Conservation (phyloP, 306 rosid genomes). For the cucumber (Cucumis sativus) region Cucumber_9930_V3 NC_026658.2:22637501-22638000, state of each 20-base stretch:
- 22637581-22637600: conserved; percentile 30
- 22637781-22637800: conserved; percentile 72
- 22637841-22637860: neutral
- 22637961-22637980: conserved; percentile 86
- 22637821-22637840: neutral
- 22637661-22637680: conserved; percentile 49
- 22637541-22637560: conserved; percentile 30
- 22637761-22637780: conserved; percentile 53
- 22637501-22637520: conserved; percentile 74
- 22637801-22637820: neutral
- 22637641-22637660: conserved; percentile 35
- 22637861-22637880: neutral
- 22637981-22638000: conserved; percentile 26
- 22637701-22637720: conserved; percentile 32
- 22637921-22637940: conserved; percentile 41
- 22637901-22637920: conserved; percentile 31
- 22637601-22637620: conserved; percentile 24
- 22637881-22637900: conserved; percentile 56
- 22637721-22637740: conserved; percentile 36
- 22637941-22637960: conserved; percentile 72
- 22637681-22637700: conserved; percentile 74
- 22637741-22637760: conserved; percentile 53
- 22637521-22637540: conserved; percentile 32
- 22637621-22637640: conserved; percentile 21
- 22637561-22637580: conserved; percentile 32